Evolutionary conservation across 1,284 basidiomycete species (phyloP).

Genomic region (Cutaneotrichosporon cyanovorans): DNA sequence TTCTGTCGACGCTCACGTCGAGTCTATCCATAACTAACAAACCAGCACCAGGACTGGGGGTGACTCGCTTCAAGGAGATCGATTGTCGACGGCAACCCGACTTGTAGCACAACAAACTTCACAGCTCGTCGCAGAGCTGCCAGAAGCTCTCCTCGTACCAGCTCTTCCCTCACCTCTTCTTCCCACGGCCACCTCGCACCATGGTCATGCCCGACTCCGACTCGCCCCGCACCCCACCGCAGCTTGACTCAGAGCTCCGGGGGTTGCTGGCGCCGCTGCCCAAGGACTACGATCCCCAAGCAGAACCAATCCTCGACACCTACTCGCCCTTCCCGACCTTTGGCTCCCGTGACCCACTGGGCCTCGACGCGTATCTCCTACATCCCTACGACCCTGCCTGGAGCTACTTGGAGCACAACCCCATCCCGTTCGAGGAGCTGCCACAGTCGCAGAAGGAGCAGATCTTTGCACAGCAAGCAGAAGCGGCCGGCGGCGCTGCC

Average conservation of each 20-base stretch:
- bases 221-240: conserved; percentile 5
- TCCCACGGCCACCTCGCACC: neutral
- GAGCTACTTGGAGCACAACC: conserved; percentile 27
- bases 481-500: neutral
- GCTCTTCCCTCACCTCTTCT: too few species aligned
- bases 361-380: conserved; percentile 35
- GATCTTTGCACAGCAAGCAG: neutral
- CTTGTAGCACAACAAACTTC: too few species aligned
- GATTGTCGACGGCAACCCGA: too few species aligned
- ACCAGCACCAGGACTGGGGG: too few species aligned
- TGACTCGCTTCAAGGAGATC: too few species aligned
- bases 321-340: conserved; percentile 41
- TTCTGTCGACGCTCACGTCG: too few species aligned
- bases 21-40: too few species aligned
- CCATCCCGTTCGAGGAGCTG: conserved; percentile 6
- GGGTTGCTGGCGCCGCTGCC: neutral
- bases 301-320: conserved; percentile 13
- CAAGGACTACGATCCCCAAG: conserved; percentile 3
- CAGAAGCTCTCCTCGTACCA: too few species aligned
- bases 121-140: too few species aligned
- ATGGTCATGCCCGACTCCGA: conserved; percentile 7
- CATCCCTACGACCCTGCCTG: conserved; percentile 34
- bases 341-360: conserved; percentile 32
- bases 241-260: conserved; percentile 4
- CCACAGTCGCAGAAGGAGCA: neutral